These are phyloP conservation scores for Candida hungchunana DNA, from an alignment of 805 yeast genomes.

Conservation along the genomic window DNA sequence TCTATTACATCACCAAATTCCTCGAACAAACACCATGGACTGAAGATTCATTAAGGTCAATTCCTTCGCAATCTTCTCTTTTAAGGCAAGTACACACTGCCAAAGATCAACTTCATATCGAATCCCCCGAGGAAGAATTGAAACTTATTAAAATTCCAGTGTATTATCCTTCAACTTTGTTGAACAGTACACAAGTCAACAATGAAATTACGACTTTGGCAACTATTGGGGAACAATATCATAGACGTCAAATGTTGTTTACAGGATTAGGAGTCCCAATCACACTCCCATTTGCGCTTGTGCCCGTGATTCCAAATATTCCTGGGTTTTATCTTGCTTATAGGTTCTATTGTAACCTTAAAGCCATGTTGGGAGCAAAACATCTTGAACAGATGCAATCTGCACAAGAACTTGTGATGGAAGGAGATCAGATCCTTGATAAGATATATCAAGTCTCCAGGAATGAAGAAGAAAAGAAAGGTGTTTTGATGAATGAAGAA, in stretches of 20 bases:
- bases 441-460: constrained; percentile 21
- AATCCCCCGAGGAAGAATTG: no score
- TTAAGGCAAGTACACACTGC: constrained; percentile 29
- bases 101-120: no score
- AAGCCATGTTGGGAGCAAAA: constrained; percentile 69
- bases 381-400: constrained; percentile 59
- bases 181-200: constrained; percentile 28
- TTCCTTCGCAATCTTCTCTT: constrained; percentile 66
- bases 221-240: constrained; percentile 42
- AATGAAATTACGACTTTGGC: constrained; percentile 41
- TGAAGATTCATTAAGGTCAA: constrained; percentile 67
- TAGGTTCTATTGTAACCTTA: constrained; percentile 78
- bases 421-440: constrained; percentile 30
- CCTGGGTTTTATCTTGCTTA: constrained; percentile 87
- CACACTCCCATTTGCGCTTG: constrained; percentile 70
- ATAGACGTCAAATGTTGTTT: constrained; percentile 48
- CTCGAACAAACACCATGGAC: constrained; percentile 71
- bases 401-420: constrained; percentile 34
- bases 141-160: constrained; percentile 36
- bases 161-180: constrained; percentile 44
- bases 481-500: constrained; percentile 41
- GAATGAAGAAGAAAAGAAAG: constrained; percentile 13
- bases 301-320: constrained; percentile 87
- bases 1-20: constrained; percentile 44
- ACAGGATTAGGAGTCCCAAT: constrained; percentile 67